phyloP scores from a whole-genome alignment of 2,329 filamentous ascomycete species.

The Ampelomyces quisqualis region DNA sequence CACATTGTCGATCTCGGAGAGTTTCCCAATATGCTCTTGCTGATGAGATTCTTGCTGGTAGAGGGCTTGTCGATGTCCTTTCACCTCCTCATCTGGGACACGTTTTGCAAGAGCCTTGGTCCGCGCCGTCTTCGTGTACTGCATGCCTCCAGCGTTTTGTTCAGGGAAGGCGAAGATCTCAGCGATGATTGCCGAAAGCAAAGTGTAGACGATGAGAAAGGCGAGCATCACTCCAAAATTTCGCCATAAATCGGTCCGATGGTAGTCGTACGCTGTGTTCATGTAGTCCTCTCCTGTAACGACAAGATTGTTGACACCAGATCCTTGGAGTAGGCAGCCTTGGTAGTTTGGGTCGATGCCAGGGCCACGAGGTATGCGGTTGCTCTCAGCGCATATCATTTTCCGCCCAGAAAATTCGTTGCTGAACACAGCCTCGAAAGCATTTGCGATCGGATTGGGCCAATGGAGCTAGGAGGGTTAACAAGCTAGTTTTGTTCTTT shows the following conservation, averaged over 20 bases:
- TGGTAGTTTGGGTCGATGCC: constrained; percentile 51
- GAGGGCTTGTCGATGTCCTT: no score
- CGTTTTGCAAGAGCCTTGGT: no score
- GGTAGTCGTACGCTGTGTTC: constrained; percentile 47
- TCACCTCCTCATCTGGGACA: no score
- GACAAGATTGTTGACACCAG: constrained; percentile 48
- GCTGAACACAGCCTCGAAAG: constrained; percentile 73
- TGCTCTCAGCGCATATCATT: constrained; percentile 55
- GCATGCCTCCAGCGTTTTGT: no score
- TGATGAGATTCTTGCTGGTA: no score
- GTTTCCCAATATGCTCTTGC: no score
- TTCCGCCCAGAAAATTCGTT: constrained; percentile 70
- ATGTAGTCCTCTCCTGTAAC: constrained; percentile 62
- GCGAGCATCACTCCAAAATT: constrained; percentile 49
- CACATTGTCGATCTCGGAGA: neutral
- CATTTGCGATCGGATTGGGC: constrained; percentile 72
- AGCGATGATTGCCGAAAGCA: constrained; percentile 46
- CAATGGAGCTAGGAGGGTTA: constrained; percentile 82
- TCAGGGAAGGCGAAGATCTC: no score
- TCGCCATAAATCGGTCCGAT: constrained; percentile 28
- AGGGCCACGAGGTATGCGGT: constrained; percentile 52
- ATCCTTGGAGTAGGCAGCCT: constrained; percentile 60
- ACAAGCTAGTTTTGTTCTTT: no score
- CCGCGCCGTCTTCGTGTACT: neutral
- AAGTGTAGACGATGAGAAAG: constrained; percentile 49